Evolutionary conservation across 192 early-diverging fungal genomes (phyloP).

Genomic region (Umbelopsis sp.): DNA sequence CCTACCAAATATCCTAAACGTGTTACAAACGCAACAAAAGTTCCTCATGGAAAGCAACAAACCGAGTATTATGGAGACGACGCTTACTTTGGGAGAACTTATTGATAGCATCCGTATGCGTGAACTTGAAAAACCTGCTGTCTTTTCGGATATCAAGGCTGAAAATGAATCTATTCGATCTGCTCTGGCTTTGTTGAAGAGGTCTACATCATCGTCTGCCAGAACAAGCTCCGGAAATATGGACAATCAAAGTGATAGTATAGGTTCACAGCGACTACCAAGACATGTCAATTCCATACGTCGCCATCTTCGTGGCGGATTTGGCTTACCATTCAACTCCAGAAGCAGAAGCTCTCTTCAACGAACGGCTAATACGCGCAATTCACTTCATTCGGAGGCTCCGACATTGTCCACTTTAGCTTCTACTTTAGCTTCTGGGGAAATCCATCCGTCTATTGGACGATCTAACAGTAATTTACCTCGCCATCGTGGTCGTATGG

Average conservation of each 20-base stretch:
- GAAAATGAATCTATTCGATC: slow-evolving; percentile 14
- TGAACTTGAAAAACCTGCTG: slow-evolving; percentile 21
- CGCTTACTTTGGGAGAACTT: slow-evolving; percentile 41
- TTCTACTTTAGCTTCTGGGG: slow-evolving; percentile 11
- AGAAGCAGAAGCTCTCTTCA: slow-evolving; percentile 6
- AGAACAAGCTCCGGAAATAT: background rate
- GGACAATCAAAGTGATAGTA: background rate
- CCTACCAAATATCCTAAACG: slow-evolving; percentile 35
- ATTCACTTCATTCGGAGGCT: slow-evolving; percentile 1
- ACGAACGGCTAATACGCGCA: background rate
- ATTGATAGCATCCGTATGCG: slow-evolving; percentile 29
- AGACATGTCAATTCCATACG: background rate
- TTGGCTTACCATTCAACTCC: background rate
- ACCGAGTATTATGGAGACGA: slow-evolving; percentile 41
- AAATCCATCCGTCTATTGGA: background rate
- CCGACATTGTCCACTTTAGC: background rate
- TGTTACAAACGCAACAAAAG: slow-evolving; percentile 44
- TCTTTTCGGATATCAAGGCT: background rate
- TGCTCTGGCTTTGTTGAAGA: background rate
- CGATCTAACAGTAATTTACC: background rate
- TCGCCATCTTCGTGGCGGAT: background rate
- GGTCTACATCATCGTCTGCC: background rate
- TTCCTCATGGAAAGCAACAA: slow-evolving; percentile 34
- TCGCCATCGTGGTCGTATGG: slow-evolving; percentile 5
- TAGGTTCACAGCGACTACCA: background rate